These are phyloP conservation scores for Huntiella moniliformis DNA, from an alignment of 2,329 filamentous ascomycete species.

Conservation along the genomic window DNA sequence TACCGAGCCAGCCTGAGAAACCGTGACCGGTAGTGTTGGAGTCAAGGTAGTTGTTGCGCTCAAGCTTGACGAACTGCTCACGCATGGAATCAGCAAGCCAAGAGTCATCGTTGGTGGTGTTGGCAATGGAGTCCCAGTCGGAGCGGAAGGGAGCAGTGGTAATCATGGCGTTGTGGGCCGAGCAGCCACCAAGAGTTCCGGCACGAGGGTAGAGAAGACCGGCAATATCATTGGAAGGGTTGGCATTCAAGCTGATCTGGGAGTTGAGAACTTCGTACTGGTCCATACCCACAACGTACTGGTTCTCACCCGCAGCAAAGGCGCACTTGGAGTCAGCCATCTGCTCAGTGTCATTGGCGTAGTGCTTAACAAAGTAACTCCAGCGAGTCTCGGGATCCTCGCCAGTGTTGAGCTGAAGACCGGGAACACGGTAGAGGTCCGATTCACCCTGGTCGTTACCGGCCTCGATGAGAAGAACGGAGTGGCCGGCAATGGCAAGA, in stretches of 20 bases:
- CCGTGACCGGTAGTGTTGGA: slow-evolving; percentile 23
- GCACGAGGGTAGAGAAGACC: slow-evolving; percentile 23
- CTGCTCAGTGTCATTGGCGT: slow-evolving; percentile 19
- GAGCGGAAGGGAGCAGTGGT: slow-evolving; percentile 18
- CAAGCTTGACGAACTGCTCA: slow-evolving; percentile 23
- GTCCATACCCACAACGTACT: slow-evolving; percentile 6
- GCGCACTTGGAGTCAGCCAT: slow-evolving; percentile 30
- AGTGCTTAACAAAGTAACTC: slow-evolving; percentile 46
- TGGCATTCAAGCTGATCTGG: slow-evolving; percentile 2
- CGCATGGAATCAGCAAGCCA: slow-evolving; percentile 25
- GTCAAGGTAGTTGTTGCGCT: slow-evolving; percentile 25
- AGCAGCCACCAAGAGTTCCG: slow-evolving; percentile 21
- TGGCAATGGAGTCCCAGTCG: slow-evolving; percentile 22
- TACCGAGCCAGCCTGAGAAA: slow-evolving; percentile 22
- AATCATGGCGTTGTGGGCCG: slow-evolving; percentile 18
- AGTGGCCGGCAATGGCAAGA: slow-evolving; percentile 36
- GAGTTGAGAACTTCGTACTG: background rate
- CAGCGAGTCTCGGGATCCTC: slow-evolving; percentile 22
- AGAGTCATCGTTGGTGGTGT: slow-evolving; percentile 23
- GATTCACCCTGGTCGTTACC: slow-evolving; percentile 32
- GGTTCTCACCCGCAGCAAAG: background rate
- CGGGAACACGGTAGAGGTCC: slow-evolving; percentile 16
- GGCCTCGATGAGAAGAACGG: slow-evolving; percentile 38
- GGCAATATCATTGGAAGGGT: slow-evolving; percentile 15
- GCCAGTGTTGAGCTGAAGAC: slow-evolving; percentile 15